These are phyloP conservation scores for Colletotrichum sp. DNA, from an alignment of 2,329 filamentous ascomycete species.

Conservation along the genomic window DNA sequence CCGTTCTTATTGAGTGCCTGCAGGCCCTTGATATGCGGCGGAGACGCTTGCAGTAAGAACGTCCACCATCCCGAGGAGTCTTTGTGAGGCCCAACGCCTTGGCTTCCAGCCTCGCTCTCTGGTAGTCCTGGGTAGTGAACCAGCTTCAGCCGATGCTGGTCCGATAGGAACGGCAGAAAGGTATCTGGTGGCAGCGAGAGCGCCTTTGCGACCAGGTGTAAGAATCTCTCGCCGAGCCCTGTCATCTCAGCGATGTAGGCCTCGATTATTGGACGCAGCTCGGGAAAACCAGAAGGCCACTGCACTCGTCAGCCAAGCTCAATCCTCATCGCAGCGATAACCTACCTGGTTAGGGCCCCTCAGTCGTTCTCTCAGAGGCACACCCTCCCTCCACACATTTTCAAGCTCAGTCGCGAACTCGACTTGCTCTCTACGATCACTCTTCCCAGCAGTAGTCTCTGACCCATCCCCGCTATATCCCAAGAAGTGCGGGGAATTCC, in stretches of 20 bases:
- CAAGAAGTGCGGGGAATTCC: constrained; percentile 64
- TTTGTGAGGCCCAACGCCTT: constrained; percentile 68
- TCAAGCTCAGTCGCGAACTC: constrained; percentile 63
- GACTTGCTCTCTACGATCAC: constrained; percentile 62
- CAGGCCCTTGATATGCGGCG: constrained; percentile 51
- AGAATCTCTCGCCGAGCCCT: constrained; percentile 55
- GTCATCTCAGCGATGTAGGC: constrained; percentile 58
- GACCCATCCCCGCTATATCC: constrained; percentile 61
- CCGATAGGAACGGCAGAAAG: constrained; percentile 57
- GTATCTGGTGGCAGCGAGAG: constrained; percentile 52
- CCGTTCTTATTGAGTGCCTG: constrained; percentile 55
- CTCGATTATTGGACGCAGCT: constrained; percentile 41
- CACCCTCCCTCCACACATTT: constrained; percentile 33
- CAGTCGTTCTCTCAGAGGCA: constrained; percentile 46
- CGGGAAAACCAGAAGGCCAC: constrained; percentile 45
- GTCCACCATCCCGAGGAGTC: constrained; percentile 70
- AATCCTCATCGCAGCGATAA: not conserved
- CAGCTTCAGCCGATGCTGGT: constrained; percentile 65
- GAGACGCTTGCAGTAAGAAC: constrained; percentile 65
- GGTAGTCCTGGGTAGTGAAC: constrained; percentile 52
- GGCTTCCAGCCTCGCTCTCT: constrained; percentile 25
- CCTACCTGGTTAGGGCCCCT: constrained; percentile 54
- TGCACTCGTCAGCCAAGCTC: constrained; percentile 22
- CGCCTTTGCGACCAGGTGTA: constrained; percentile 60
- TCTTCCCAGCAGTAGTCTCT: constrained; percentile 58